Evolutionary conservation across 768 basidiomycete species (phyloP), one percentile per base, ranked within the genome.

Genomic region (Strobilomyces confusus): DNA sequence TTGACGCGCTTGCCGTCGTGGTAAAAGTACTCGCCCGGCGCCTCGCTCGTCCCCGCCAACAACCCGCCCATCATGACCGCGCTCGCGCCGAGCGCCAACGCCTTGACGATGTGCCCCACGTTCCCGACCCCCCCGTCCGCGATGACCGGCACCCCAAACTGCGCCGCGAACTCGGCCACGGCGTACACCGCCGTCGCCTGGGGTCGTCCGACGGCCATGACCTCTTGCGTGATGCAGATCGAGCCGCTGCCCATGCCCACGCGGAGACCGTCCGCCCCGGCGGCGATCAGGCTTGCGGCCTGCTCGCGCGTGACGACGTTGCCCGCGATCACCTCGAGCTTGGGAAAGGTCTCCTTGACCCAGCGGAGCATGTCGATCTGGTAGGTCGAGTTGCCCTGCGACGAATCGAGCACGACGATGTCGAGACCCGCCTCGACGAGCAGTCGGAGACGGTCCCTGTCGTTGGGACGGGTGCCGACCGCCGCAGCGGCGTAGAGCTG

Each of bases 21-120:
- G 74, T 95, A 99, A 71, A 97, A 98, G 77, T 97, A 99, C 75
- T 98, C 94, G 62, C 97, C 97, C 0, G 97, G 97, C 0, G 94
- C 92, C 71, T 99, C 95, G 57, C 92, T 86, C 33, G 97, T 98
- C 29, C 95, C 95, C 2, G 97, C 97, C 25, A 99, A 78, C 44
- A 98, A 73, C 9, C 92, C 87, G 42, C 97, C 97, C 97, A 99
- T 98, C 97, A 98, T 98, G 49, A 98, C 94, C 4, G 93, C 95
- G 22, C 87, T 86, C 4, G 95, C 97, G 48, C 97, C 97, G 14
- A 98, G 81, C 1, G 94, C 77, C 44, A 98, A 76, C 4, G 97
- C 97, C 75, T 99, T 99, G 67, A 98, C 93, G 61, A 98, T 89
- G 70, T 99, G 97, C 0, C 95, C 97, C 32, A 98, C 89, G 69